Percentiles rank a stretch among this genome's conserved stretches.
These are phyloP conservation scores for Solanum peruvianum DNA, from an alignment of 257 asterid genomes.

Conservation along the genomic window DNA sequence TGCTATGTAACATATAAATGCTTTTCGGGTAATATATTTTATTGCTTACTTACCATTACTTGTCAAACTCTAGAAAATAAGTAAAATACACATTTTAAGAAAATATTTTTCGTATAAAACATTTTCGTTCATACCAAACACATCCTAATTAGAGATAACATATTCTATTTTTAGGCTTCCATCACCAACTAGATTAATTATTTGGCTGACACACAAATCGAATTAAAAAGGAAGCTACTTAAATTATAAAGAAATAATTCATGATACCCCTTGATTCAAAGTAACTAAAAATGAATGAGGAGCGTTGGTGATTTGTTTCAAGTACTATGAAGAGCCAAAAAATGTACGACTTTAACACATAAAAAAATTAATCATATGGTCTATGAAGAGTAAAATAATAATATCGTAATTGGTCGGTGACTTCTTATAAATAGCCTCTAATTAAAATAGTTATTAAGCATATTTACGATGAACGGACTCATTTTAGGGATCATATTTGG, in stretches of 20 bases:
- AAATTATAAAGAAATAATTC: background rate
- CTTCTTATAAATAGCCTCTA: background rate
- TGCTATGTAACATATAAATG: too few relatives aligned
- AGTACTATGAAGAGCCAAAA: background rate
- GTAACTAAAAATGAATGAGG: background rate
- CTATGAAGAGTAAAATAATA: background rate
- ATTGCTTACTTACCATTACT: too few relatives aligned
- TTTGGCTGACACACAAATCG: background rate
- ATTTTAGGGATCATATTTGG: background rate
- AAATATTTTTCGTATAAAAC: too few relatives aligned
- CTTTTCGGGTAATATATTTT: too few relatives aligned
- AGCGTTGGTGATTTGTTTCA: background rate
- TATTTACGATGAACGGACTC: background rate
- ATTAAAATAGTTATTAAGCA: background rate
- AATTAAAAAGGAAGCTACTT: background rate
- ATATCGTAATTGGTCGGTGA: background rate
- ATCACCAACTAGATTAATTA: too few relatives aligned
- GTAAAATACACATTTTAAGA: too few relatives aligned
- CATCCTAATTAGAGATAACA: too few relatives aligned
- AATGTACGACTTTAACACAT: background rate
- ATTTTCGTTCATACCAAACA: too few relatives aligned
- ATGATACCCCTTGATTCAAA: background rate
- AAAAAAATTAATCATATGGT: background rate
- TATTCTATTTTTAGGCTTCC: too few relatives aligned
- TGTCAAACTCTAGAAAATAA: too few relatives aligned